These are phyloP conservation scores for Pythium coloratum DNA, from an alignment of 352 stramenopile species.

Conservation along the genomic window DNA sequence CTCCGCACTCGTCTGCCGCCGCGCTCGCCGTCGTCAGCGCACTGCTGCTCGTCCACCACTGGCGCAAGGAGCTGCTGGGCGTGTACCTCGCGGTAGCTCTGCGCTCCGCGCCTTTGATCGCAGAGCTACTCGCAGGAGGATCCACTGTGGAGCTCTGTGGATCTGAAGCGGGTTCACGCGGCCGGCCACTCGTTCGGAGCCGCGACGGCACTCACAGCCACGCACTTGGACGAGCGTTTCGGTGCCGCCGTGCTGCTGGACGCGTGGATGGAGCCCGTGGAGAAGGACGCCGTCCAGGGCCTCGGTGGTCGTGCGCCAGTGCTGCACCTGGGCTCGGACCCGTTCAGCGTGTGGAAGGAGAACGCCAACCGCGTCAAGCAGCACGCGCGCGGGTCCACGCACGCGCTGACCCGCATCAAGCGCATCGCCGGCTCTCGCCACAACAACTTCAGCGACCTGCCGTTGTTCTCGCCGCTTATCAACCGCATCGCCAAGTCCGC, in stretches of 20 bases:
- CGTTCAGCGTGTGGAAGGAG: conserved; percentile 53
- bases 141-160: conserved; percentile 11
- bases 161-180: conserved; percentile 41
- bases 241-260: conserved; percentile 54
- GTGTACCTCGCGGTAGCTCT: conserved; percentile 11
- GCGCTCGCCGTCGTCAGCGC: conserved; percentile 14
- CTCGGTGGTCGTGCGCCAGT: conserved; percentile 42
- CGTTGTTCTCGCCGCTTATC: conserved; percentile 58
- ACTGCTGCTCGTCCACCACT: conserved; percentile 33
- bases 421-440: conserved; percentile 47
- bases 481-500: conserved; percentile 52
- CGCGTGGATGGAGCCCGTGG: conserved; percentile 67
- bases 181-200: conserved; percentile 67
- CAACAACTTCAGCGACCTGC: conserved; percentile 78
- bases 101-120: conserved; percentile 11
- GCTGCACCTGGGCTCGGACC: conserved; percentile 64
- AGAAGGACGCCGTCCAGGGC: conserved; percentile 36
- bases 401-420: conserved; percentile 37
- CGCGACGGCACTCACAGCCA: conserved; percentile 51
- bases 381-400: conserved; percentile 38
- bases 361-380: conserved; percentile 49
- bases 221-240: conserved; percentile 50
- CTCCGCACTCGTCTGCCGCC: conserved; percentile 11
- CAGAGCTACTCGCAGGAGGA: conserved; percentile 8
- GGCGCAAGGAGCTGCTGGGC: conserved; percentile 32